Evolutionary conservation across 2,329 filamentous ascomycete genomes (phyloP), one percentile per base, ranked within the genome.

Genomic region (Sarocladium brachiariae): DNA sequence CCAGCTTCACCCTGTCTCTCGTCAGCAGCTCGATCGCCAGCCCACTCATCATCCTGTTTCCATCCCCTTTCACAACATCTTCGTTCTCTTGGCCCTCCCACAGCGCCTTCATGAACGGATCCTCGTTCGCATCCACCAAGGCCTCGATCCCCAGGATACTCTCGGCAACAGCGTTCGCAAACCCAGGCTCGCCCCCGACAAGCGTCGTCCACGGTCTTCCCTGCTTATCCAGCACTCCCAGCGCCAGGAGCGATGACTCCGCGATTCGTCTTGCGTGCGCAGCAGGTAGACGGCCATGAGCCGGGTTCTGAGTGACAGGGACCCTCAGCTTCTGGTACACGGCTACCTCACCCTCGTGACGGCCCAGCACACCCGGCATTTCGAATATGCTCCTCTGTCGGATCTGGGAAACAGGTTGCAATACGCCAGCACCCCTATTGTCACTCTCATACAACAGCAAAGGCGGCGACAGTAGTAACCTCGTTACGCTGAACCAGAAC

Each of bases 131-230:
- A 56, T 87, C 83, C 2, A 89, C 81, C 0, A 73, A 63, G 4
- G 78, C 78, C 39, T 76, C 74, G 1, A 90, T 70, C 1, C 81
- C 86, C 3, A 95, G 71, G 9, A 88, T 73, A 1, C 72, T 76
- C 35, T 77, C 71, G 2, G 80, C 82, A 0, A 91, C 68, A 3
- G 24, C 30, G 14, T 14, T 25, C 0, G 81, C 80, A 57, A 92
- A 87, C 0, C 86, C 86, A 1, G 76, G 66, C 52, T 83, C 72
- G 14, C 89, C 89, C n/a, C 87, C 87, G 81, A 86, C 86, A 7
- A 95, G 55, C 0, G 86, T 86, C 14, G 84, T 86, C 89, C 89
- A 95, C 1, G 86, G 87, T 18, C 79, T 70, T 2, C 77, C 76
- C 18, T 81, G 60, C 2, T 68, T 65, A 59, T 93, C 88, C 1